phyloP scores from a whole-genome alignment of 345 rosid species.

The Boechera divaricarpa region DNA sequence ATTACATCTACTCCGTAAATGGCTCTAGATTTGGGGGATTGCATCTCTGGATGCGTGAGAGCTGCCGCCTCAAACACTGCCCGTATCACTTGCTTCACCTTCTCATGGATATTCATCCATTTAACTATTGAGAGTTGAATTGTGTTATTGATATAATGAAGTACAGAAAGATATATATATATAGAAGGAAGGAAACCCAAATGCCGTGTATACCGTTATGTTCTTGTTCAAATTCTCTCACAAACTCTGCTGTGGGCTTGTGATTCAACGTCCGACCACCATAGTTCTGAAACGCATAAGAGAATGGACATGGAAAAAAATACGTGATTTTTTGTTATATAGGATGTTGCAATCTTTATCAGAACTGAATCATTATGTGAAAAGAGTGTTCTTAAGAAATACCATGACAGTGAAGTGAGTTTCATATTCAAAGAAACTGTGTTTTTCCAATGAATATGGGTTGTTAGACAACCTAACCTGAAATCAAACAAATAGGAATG shows the following conservation, averaged over 20 bases:
- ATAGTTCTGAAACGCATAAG: slow-evolving; percentile 69
- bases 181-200: slow-evolving; percentile 1
- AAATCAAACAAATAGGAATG: slow-evolving; percentile 37
- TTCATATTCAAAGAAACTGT: slow-evolving; percentile 87
- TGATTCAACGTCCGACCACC: slow-evolving; percentile 78
- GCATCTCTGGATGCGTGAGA: slow-evolving; percentile 86
- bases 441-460: slow-evolving; percentile 73
- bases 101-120: slow-evolving; percentile 80
- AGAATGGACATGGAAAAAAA: slow-evolving; percentile 9
- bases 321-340: not conserved
- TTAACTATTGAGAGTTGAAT: slow-evolving; percentile 56
- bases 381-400: slow-evolving; percentile 39
- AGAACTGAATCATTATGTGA: slow-evolving; percentile 12
- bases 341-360: slow-evolving; percentile 3
- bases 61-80: slow-evolving; percentile 89
- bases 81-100: slow-evolving; percentile 63
- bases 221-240: slow-evolving; percentile 80
- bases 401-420: slow-evolving; percentile 99
- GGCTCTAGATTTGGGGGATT: slow-evolving; percentile 74
- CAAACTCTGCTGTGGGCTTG: slow-evolving; percentile 81
- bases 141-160: slow-evolving; percentile 15
- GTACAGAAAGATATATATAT: not conserved
- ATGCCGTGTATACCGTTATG: slow-evolving; percentile 64
- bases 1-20: slow-evolving; percentile 93
- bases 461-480: slow-evolving; percentile 94